Evolutionary conservation across 768 basidiomycete species (phyloP), one percentile per base, ranked within the genome.

Genomic region (Panaeolus cyanescens): DNA sequence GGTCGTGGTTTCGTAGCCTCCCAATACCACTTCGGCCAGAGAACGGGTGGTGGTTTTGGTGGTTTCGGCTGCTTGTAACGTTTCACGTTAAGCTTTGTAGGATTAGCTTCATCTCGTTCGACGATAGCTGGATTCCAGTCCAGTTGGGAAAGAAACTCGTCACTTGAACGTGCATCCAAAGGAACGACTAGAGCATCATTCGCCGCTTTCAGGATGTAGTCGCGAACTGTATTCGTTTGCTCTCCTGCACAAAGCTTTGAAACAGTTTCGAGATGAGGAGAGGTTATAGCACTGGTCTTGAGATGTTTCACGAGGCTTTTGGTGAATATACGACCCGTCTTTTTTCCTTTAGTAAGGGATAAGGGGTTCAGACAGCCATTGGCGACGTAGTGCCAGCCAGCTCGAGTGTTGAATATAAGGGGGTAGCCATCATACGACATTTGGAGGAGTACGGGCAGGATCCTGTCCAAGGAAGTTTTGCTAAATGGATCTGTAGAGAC

Each of bases 21-120:
- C 92, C 90, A 95, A 70, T 93, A 99, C 97, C 97, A 99, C 71
- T 93, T 92, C 1, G 96, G 96, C 95, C 96, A 98, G n/a, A 79
- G 58, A 0, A 88, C 81, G 0, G 82, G 76, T 10, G 80, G 80
- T 3, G 77, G 76, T 65, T 82, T 84, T 13, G 65, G 42, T 9
- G 73, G 71, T 58, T 78, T 79, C 0, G 67, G 55, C 53, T 76
- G 78, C 36, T 68, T 64, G 4, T 45, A 32, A 22, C 64, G 56
- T 34, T 79, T 80, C 28, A 62, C 36, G 25, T 60, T 65, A 55
- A 59, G 56, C 34, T 55, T 55, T 22, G 56, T 19, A 25, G 54
- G 19, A 25, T 20, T 22, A 3, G 45, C 8, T 13, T 50, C 45
- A 28, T 50, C 45, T 5, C 2, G 10, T 9, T 54, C 56, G n/a